Conservation (phyloP, 306 rosid genomes). For the Nissolia schottii region DNA sequence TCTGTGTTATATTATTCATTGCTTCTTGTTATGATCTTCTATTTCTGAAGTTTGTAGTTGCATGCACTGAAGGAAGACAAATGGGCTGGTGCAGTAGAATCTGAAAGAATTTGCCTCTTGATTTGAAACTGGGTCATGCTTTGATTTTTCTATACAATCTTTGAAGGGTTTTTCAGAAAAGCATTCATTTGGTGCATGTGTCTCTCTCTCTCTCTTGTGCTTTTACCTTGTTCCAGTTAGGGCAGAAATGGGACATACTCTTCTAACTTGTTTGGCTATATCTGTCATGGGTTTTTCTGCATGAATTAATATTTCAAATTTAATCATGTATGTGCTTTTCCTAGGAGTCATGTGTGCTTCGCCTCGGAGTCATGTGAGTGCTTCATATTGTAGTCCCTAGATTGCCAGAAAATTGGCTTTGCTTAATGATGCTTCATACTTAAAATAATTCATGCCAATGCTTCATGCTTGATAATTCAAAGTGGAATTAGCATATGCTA, state of each 20-base stretch:
- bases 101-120: not conserved
- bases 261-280: not conserved
- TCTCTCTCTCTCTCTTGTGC: not conserved
- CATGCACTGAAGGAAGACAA: not conserved
- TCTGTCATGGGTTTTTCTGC: not conserved
- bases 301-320: not conserved
- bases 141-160: not conserved
- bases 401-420: not conserved
- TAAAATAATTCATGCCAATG: not conserved
- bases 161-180: not conserved
- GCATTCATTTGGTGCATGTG: not conserved
- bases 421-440: not conserved
- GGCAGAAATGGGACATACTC: not conserved
- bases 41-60: not conserved
- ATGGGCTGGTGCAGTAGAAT: not conserved
- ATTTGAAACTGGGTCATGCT: not conserved
- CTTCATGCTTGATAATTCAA: not conserved
- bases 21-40: not conserved
- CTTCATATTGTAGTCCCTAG: not conserved
- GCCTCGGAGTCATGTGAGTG: not conserved
- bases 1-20: not conserved
- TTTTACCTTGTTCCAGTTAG: not conserved
- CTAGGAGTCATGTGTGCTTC: not conserved
- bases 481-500: not conserved
- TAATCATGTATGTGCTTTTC: not conserved